phyloP scores from a whole-genome alignment of 164 flowering plant genomes.

The Vitis labrusca region DNA sequence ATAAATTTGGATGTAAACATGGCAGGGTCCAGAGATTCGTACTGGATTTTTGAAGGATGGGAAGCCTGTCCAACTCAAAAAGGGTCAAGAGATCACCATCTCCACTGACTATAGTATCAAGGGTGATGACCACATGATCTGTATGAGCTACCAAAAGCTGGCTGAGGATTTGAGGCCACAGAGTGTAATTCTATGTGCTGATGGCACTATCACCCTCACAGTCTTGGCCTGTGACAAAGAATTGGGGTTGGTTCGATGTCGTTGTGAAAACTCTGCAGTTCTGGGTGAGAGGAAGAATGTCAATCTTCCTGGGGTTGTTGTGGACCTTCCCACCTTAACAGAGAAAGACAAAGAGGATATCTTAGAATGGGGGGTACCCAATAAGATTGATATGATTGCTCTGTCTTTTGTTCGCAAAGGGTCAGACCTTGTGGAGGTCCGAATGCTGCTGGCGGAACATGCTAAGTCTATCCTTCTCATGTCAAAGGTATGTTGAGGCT shows the following conservation, averaged over 20 bases:
- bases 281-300: slow-evolving; percentile 40
- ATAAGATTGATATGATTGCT: slow-evolving; percentile 35
- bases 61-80: slow-evolving; percentile 22
- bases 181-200: slow-evolving; percentile 26
- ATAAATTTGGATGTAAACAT: background rate
- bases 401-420: slow-evolving; percentile 38
- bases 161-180: slow-evolving; percentile 30
- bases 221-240: slow-evolving; percentile 26
- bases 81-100: slow-evolving; percentile 25
- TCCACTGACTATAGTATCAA: slow-evolving; percentile 24
- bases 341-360: slow-evolving; percentile 35
- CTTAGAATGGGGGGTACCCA: slow-evolving; percentile 32
- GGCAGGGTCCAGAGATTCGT: slow-evolving; percentile 34
- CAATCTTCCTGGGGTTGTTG: slow-evolving; percentile 36
- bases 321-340: slow-evolving; percentile 31
- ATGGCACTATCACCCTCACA: slow-evolving; percentile 26
- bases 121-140: slow-evolving; percentile 27
- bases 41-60: slow-evolving; percentile 35
- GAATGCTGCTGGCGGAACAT: slow-evolving; percentile 25
- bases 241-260: slow-evolving; percentile 25
- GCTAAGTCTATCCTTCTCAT: slow-evolving; percentile 29
- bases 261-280: slow-evolving; percentile 34
- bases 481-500: slow-evolving; percentile 27
- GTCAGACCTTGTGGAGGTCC: slow-evolving; percentile 29
- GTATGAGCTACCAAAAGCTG: slow-evolving; percentile 33